Evolutionary conservation across 2,329 filamentous ascomycete genomes (phyloP).

Genomic region (Cladosporium colombiae): DNA sequence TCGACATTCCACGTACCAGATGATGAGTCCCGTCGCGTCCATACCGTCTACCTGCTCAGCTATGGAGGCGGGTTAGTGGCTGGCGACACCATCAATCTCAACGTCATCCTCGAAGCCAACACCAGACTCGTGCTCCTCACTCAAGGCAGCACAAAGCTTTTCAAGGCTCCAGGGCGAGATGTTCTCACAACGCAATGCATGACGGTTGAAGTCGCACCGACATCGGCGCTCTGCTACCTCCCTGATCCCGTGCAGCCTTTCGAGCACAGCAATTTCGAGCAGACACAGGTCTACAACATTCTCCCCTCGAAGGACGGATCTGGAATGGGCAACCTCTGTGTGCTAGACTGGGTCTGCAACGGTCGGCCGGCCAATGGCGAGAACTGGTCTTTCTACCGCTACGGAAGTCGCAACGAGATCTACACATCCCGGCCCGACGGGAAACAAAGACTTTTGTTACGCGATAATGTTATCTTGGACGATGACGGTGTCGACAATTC

Average conservation of each 20-base stretch:
- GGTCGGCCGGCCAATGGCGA: slow-evolving; percentile 84
- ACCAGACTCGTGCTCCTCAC: slow-evolving; percentile 65
- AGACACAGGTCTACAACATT: slow-evolving; percentile 74
- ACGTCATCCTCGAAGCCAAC: slow-evolving; percentile 62
- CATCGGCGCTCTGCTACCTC: slow-evolving; percentile 62
- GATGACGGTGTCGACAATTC: slow-evolving; percentile 32
- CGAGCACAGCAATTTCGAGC: slow-evolving; percentile 77
- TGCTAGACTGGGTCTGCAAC: slow-evolving; percentile 92
- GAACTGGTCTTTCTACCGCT: slow-evolving; percentile 79
- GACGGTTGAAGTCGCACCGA: slow-evolving; percentile 49
- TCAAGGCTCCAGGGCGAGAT: slow-evolving; percentile 67
- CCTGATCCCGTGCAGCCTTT: slow-evolving; percentile 96
- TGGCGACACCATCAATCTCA: slow-evolving; percentile 77
- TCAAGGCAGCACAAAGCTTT: slow-evolving; percentile 90
- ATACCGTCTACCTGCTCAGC: slow-evolving; percentile 82
- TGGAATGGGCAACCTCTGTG: slow-evolving; percentile 61
- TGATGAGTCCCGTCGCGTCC: slow-evolving; percentile 57
- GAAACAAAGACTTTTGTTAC: slow-evolving; percentile 66
- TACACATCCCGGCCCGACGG: slow-evolving; percentile 54
- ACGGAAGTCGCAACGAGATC: slow-evolving; percentile 87
- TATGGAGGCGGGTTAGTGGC: slow-evolving; percentile 93
- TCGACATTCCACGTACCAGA: slow-evolving; percentile 55
- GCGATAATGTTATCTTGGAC: slow-evolving; percentile 76
- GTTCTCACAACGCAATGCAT: slow-evolving; percentile 41
- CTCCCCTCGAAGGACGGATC: slow-evolving; percentile 17